These are phyloP conservation scores for Gnomoniopsis smithogilvyi DNA, from an alignment of 2,329 filamentous ascomycete genomes.

Conservation along the genomic window DNA sequence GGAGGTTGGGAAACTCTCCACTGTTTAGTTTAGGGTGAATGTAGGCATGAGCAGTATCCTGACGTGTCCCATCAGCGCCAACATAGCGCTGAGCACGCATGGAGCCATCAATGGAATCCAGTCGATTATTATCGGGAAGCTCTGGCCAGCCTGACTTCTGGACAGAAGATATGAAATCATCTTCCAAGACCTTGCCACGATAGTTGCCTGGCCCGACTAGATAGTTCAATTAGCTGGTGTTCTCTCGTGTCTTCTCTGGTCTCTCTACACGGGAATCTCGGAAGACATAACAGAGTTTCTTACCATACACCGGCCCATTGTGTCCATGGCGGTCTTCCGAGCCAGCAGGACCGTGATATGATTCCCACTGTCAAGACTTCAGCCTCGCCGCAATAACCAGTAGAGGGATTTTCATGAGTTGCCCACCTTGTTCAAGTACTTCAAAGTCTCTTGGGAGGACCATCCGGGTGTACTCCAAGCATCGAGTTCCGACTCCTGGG, in stretches of 20 bases:
- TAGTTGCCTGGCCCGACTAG: constrained; percentile 43
- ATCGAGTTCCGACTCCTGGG: constrained; percentile 29
- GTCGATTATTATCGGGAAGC: constrained; percentile 44
- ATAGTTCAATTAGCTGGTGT: no score
- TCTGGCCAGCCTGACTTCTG: constrained; percentile 42
- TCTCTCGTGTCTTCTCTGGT: no score
- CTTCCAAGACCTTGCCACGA: constrained; percentile 32
- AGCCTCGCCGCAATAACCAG: no score
- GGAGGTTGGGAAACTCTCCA: constrained; percentile 44
- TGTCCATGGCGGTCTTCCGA: constrained; percentile 40
- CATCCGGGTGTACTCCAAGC: constrained; percentile 26
- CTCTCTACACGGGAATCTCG: no score
- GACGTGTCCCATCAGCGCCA: constrained; percentile 42
- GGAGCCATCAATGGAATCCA: constrained; percentile 35
- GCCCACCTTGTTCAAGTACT: constrained; percentile 50
- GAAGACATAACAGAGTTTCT: background rate
- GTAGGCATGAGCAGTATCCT: constrained; percentile 49
- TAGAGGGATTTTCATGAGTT: no score
- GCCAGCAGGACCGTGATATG: constrained; percentile 39
- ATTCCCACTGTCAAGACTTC: constrained; percentile 37
- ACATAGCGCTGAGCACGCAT: constrained; percentile 18
- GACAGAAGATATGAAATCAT: constrained; percentile 43
- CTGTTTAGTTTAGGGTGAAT: constrained; percentile 47
- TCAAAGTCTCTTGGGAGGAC: constrained; percentile 35
- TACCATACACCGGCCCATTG: constrained; percentile 40